A percentile compares a stretch with the other conserved stretches of the same genome.
phyloP scores from a whole-genome alignment of 495 filamentous ascomycete species.

The Penicillium turbatum region DNA sequence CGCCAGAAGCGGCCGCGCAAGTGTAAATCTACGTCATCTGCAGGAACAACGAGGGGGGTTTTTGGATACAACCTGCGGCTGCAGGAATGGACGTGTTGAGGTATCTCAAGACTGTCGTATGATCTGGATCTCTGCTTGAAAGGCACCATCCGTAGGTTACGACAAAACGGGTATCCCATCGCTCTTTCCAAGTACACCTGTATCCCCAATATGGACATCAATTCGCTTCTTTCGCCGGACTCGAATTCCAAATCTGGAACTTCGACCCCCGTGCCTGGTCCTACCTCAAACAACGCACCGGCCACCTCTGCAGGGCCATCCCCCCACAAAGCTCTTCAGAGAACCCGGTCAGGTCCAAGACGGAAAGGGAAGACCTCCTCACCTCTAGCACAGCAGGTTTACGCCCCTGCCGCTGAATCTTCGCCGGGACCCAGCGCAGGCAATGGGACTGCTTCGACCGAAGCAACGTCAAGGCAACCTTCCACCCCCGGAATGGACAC shows the following conservation, averaged over 20 bases:
- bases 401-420: constrained; percentile 34
- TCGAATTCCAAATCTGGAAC: constrained; percentile 48
- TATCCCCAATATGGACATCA: constrained; percentile 60
- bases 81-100: constrained; percentile 48
- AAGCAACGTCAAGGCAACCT: constrained; percentile 39
- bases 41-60: constrained; percentile 15
- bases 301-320: constrained; percentile 26
- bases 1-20: constrained; percentile 3
- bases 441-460: constrained; percentile 34
- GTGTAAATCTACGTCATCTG: constrained; percentile 6
- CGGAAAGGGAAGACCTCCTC: constrained; percentile 39
- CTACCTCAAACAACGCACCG: constrained; percentile 30
- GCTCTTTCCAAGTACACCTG: not conserved
- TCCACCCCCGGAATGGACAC: constrained; percentile 63
- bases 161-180: constrained; percentile 3
- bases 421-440: constrained; percentile 30
- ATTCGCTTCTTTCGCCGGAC: constrained; percentile 66
- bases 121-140: constrained; percentile 30
- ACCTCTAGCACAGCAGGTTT: constrained; percentile 40
- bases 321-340: constrained; percentile 35
- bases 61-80: constrained; percentile 20
- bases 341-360: constrained; percentile 31
- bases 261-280: constrained; percentile 37
- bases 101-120: constrained; percentile 29
- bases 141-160: constrained; percentile 23